These are phyloP conservation scores for Fusarium penzigii DNA, from an alignment of 2,329 filamentous ascomycete genomes.

Conservation along the genomic window DNA sequence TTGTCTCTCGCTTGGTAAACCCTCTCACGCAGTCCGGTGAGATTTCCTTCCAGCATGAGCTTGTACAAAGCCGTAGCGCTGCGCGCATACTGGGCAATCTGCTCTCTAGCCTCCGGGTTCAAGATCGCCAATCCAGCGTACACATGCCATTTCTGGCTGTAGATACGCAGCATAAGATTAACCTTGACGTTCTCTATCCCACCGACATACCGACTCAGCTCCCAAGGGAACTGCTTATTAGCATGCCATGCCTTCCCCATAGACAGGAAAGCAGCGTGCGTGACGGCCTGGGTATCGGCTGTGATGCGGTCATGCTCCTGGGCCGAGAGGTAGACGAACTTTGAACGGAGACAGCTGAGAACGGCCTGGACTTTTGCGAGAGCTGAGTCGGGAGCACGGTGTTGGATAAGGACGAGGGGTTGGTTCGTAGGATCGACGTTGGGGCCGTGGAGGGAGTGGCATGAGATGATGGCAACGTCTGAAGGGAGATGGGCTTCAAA, in stretches of 20 bases:
- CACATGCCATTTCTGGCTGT: conserved; percentile 98
- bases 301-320: conserved; percentile 94
- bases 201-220: conserved; percentile 90
- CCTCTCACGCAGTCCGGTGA: conserved; percentile 70
- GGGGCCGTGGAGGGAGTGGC: conserved; percentile 94
- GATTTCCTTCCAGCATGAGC: conserved; percentile 87
- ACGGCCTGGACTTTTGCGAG: conserved; percentile 79
- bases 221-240: conserved; percentile 95
- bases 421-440: conserved; percentile 86
- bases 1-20: conserved; percentile 66
- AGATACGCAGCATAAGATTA: conserved; percentile 96
- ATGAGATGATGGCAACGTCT: conserved; percentile 92
- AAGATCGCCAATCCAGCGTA: conserved; percentile 97
- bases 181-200: conserved; percentile 99
- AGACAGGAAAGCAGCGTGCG: conserved; percentile 91
- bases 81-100: conserved; percentile 92
- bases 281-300: conserved; percentile 96
- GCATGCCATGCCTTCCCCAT: conserved; percentile 99
- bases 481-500: conserved; percentile 85
- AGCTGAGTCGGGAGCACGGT: conserved; percentile 77
- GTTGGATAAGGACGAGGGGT: conserved; percentile 90
- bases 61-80: conserved; percentile 95
- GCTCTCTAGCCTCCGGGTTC: conserved; percentile 87
- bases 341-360: conserved; percentile 80
- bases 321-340: conserved; percentile 84